Evolutionary conservation across 768 basidiomycete genomes (phyloP).

Genomic region (Psilocybe subaeruginosa): DNA sequence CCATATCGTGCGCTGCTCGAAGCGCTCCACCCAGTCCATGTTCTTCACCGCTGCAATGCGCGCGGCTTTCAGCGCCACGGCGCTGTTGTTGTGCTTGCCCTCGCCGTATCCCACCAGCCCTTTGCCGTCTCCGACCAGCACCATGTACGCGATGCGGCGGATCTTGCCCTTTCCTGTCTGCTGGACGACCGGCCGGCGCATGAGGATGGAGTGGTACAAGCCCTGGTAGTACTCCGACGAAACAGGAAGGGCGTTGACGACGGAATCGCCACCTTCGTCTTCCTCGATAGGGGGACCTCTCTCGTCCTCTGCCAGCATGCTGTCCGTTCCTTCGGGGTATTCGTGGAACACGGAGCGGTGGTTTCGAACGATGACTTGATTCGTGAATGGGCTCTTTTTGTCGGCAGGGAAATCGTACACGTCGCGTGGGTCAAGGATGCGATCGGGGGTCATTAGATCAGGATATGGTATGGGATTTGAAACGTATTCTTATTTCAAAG

Average conservation of each 20-base stretch:
- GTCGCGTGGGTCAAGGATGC: conserved; percentile 64
- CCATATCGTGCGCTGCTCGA: conserved; percentile 95
- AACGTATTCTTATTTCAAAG: not conserved
- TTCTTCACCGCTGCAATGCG: conserved; percentile 70
- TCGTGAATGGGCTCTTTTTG: conserved; percentile 54
- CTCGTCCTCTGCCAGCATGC: conserved; percentile 32
- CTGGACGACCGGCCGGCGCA: conserved; percentile 68
- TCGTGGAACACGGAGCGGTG: conserved; percentile 68
- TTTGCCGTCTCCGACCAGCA: conserved; percentile 81
- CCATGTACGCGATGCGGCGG: conserved; percentile 58
- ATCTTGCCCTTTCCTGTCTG: conserved; percentile 97
- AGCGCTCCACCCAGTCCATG: conserved; percentile 94
- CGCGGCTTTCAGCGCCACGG: conserved; percentile 60
- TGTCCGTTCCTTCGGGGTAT: conserved; percentile 35
- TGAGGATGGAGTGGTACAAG: conserved; percentile 45
- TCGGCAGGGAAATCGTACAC: conserved; percentile 55
- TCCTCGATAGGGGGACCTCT: conserved; percentile 23
- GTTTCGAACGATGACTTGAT: conserved; percentile 70
- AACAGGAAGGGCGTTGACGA: conserved; percentile 23
- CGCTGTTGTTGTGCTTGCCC: conserved; percentile 67
- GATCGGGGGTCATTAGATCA: conserved; percentile 64
- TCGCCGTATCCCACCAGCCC: conserved; percentile 85
- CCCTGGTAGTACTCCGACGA: conserved; percentile 23
- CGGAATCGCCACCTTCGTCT: conserved; percentile 29
- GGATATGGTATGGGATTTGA: conserved; percentile 38